Conservation (phyloP, 169 alveolate genomes). For the Miamiensis avidus region DNA sequence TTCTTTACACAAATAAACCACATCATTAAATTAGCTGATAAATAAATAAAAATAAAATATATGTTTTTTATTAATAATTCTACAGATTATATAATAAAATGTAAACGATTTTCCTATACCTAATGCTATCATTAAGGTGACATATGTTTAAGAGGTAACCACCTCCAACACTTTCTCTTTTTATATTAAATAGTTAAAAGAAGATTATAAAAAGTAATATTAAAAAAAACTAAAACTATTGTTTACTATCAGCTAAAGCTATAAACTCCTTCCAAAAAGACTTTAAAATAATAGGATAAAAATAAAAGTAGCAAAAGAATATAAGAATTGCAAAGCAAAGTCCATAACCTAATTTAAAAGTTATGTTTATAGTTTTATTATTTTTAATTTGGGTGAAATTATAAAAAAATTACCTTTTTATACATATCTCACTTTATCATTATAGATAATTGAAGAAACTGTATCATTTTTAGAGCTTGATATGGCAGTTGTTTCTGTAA, state of each 20-base stretch:
- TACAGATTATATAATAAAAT: no score
- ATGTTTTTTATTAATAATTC: no score
- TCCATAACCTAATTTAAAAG: constrained; percentile 34
- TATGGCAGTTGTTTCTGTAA: no score
- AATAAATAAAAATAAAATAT: no score
- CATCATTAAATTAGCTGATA: constrained; percentile 52
- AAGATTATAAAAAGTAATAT: no score
- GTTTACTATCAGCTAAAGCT: neutral
- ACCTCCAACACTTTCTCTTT: no score
- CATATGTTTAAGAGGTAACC: no score
- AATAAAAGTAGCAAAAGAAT: neutral
- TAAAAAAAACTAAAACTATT: constrained; percentile 7
- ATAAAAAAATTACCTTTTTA: constrained; percentile 36
- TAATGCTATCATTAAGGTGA: constrained; percentile 28
- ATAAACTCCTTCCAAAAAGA: neutral
- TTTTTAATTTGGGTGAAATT: neutral
- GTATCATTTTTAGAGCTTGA: neutral
- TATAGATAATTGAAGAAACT: neutral
- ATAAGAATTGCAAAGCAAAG: constrained; percentile 26
- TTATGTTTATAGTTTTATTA: constrained; percentile 6
- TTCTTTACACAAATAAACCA: constrained; percentile 49
- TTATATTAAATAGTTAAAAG: no score
- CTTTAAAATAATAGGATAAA: constrained; percentile 8
- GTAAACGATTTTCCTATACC: no score
- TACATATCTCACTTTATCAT: neutral